phyloP scores from a whole-genome alignment of 2,329 filamentous ascomycete species.

The Ophiostoma tasmaniense region DNA sequence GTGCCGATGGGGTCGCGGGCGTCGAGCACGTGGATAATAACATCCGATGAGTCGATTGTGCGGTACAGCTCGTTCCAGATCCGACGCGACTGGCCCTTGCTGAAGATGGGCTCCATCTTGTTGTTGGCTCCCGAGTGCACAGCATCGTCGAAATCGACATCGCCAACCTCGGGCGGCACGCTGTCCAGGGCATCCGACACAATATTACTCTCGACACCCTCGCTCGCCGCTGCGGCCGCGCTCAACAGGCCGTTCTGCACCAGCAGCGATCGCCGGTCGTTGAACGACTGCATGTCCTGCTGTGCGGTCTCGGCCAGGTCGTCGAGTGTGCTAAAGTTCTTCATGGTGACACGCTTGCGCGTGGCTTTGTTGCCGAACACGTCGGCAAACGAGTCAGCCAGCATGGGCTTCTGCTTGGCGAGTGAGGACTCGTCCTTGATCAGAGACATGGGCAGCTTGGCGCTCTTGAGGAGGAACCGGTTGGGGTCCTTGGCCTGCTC shows the following conservation, averaged over 20 bases:
- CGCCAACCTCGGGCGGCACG: constrained; percentile 26
- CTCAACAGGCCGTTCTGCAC: constrained; percentile 69
- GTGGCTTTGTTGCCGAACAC: constrained; percentile 93
- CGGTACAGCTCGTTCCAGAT: constrained; percentile 85
- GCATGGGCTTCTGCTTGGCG: constrained; percentile 53
- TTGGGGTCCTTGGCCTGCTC: constrained; percentile 87
- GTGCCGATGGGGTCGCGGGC: constrained; percentile 85
- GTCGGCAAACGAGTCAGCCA: constrained; percentile 55
- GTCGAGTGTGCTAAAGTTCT: constrained; percentile 64
- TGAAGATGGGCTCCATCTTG: constrained; percentile 77
- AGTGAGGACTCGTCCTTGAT: constrained; percentile 62
- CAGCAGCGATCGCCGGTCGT: constrained; percentile 52
- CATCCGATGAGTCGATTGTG: constrained; percentile 87
- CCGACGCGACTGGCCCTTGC: constrained; percentile 87
- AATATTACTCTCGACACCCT: constrained; percentile 32
- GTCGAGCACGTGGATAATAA: constrained; percentile 90
- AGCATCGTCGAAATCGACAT: constrained; percentile 18
- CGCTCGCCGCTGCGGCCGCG: constrained; percentile 44
- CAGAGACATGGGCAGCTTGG: constrained; percentile 93
- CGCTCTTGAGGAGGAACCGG: constrained; percentile 88
- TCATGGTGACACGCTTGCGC: constrained; percentile 67
- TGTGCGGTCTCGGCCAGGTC: constrained; percentile 74
- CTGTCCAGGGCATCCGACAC: constrained; percentile 31
- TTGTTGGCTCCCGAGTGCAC: constrained; percentile 37
- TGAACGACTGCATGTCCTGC: constrained; percentile 72